Evolutionary conservation across 2,329 filamentous ascomycete species (phyloP).

Genomic region (Pezicula rhizophila): DNA sequence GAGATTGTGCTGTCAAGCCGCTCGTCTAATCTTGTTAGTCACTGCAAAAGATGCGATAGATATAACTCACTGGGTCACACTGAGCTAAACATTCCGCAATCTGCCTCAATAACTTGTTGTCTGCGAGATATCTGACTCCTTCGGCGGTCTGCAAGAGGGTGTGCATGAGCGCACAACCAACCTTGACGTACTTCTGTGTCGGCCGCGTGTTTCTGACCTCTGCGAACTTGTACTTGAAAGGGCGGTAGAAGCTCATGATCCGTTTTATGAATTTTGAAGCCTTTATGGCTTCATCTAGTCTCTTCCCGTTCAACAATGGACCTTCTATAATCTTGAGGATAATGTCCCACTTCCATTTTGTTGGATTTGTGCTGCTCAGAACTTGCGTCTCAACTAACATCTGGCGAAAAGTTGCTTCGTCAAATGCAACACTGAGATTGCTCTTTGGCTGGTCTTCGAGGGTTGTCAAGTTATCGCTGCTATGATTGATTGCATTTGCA

Average conservation of each 20-base stretch:
- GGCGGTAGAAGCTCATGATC: conserved; percentile 88
- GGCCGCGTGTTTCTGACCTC: conserved; percentile 84
- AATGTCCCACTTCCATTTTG: conserved; percentile 97
- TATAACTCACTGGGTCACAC: conserved; percentile 68
- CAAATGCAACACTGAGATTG: conserved; percentile 42
- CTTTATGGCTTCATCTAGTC: conserved; percentile 88
- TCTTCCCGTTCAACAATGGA: conserved; percentile 81
- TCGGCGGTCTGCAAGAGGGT: conserved; percentile 80
- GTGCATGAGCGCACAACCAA: conserved; percentile 82
- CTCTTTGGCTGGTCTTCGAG: conserved; percentile 52
- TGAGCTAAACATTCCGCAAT: conserved; percentile 94
- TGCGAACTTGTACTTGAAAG: conserved; percentile 94
- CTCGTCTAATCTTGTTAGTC: conserved; percentile 45
- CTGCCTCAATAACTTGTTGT: conserved; percentile 89
- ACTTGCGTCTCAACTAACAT: conserved; percentile 74
- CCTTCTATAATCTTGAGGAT: conserved; percentile 89
- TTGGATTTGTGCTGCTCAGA: conserved; percentile 79
- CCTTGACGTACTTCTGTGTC: conserved; percentile 88
- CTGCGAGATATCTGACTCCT: conserved; percentile 76
- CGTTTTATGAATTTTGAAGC: conserved; percentile 95
- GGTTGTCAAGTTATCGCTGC: conserved; percentile 41
- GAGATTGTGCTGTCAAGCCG: conserved; percentile 72
- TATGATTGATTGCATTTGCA: conserved; percentile 23
- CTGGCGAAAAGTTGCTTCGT: conserved; percentile 60
- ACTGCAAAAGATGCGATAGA: background rate